Evolutionary conservation across 2,329 filamentous ascomycete genomes (phyloP).

Genomic region (Paecilomyces dactylethromorphus): DNA sequence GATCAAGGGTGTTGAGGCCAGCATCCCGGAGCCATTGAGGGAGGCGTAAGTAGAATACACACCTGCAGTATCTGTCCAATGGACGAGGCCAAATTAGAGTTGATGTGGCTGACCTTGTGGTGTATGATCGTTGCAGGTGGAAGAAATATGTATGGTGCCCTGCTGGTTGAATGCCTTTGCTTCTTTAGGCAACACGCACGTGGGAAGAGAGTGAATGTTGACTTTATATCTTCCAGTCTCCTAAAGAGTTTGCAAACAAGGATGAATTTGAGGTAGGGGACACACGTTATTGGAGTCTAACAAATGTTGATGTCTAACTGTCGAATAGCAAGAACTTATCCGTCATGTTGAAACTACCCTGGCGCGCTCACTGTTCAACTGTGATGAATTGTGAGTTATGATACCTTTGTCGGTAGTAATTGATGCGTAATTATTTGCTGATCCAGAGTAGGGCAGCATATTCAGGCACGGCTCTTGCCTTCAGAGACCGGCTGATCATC

Average conservation of each 20-base stretch:
- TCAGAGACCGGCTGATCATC: slow-evolving; percentile 85
- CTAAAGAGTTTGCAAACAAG: slow-evolving; percentile 64
- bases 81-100: slow-evolving; percentile 6
- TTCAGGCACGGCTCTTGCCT: slow-evolving; percentile 80
- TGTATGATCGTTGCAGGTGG: slow-evolving; percentile 40
- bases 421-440: slow-evolving; percentile 1
- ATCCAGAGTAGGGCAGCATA: slow-evolving; percentile 63
- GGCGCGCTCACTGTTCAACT: slow-evolving; percentile 95
- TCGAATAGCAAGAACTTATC: slow-evolving; percentile 67
- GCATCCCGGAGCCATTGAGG: slow-evolving; percentile 80
- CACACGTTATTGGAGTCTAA: not conserved
- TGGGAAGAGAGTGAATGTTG: not conserved
- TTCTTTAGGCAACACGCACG: too few species aligned
- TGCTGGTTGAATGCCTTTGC: not conserved
- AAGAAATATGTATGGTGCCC: slow-evolving; percentile 48
- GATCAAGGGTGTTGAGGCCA: slow-evolving; percentile 89
- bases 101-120: slow-evolving; percentile 10
- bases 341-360: slow-evolving; percentile 94
- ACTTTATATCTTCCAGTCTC: slow-evolving; percentile 39
- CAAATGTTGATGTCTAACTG: not conserved
- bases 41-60: slow-evolving; percentile 58
- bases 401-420: not conserved
- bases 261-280: slow-evolving; percentile 64
- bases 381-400: slow-evolving; percentile 64
- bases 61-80: not conserved